Percentiles rank a stretch among this genome's conserved stretches.
Conservation (phyloP, 345 rosid species). For the Lumnitzera racemosa region DNA sequence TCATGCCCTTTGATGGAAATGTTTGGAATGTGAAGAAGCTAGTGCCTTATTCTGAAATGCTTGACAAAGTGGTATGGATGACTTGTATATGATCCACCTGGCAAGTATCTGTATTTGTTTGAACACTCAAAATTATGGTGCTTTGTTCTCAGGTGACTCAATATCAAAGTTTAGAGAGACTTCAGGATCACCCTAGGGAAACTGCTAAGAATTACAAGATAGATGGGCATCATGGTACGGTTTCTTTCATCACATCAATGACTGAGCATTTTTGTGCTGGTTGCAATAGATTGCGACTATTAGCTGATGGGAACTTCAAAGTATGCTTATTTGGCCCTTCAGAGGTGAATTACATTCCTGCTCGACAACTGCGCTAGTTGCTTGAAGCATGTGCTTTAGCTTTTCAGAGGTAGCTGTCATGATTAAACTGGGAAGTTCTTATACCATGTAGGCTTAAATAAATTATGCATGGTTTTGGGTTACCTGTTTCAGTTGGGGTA, state of each 20-base stretch:
- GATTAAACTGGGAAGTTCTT: too few relatives aligned
- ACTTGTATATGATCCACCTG: conserved; percentile 15
- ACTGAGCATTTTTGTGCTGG: conserved; percentile 96
- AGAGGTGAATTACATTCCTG: conserved; percentile 41
- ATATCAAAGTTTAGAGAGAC: conserved; percentile 48
- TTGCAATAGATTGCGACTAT: conserved; percentile 90
- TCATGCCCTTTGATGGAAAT: conserved; percentile 98
- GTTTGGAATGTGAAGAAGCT: conserved; percentile 94
- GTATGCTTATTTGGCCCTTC: conserved; percentile 99
- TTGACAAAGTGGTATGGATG: conserved; percentile 93
- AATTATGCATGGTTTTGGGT: background rate
- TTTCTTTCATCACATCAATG: conserved; percentile 97
- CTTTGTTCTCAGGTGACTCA: conserved; percentile 33
- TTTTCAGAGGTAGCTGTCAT: background rate
- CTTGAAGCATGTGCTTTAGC: background rate
- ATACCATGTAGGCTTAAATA: too few relatives aligned
- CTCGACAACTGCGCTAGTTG: conserved; percentile 3
- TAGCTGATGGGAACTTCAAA: conserved; percentile 98
- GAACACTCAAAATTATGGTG: conserved; percentile 8
- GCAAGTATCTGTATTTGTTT: conserved; percentile 3
- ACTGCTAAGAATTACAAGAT: conserved; percentile 88
- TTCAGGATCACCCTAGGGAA: conserved; percentile 71
- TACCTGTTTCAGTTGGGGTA: too few relatives aligned
- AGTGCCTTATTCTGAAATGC: conserved; percentile 69
- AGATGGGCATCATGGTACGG: conserved; percentile 75